phyloP scores from a whole-genome alignment of 805 yeast species.

The Kregervanrija fluxuum region DNA sequence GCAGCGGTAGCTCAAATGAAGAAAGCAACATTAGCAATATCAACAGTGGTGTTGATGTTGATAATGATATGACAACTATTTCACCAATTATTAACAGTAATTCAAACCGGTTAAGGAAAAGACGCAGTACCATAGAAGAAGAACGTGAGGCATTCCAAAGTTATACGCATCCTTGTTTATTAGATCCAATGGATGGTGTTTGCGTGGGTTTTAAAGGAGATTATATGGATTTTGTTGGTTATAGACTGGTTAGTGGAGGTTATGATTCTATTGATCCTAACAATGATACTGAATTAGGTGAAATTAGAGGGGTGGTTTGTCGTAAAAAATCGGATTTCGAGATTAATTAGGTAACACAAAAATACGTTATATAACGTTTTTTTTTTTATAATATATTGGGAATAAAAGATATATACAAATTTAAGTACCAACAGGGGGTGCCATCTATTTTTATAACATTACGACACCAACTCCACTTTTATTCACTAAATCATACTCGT shows the following conservation, averaged over 20 bases:
- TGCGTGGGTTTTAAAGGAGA: constrained; percentile 53
- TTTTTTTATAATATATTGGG: too few relatives aligned
- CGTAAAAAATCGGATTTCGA: not conserved
- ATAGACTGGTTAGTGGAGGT: not conserved
- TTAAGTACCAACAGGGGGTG: not conserved
- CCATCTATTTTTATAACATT: constrained; percentile 42
- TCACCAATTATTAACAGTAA: too few relatives aligned
- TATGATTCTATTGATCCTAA: constrained; percentile 1
- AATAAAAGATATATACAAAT: too few relatives aligned
- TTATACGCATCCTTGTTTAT: constrained; percentile 42
- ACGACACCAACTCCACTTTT: constrained; percentile 89
- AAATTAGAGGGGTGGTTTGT: not conserved
- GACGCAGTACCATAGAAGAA: constrained; percentile 50
- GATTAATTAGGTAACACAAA: not conserved
- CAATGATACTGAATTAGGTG: constrained; percentile 1
- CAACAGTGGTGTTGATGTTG: too few relatives aligned
- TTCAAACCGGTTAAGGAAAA: constrained; percentile 17
- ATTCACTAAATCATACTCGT: constrained; percentile 42
- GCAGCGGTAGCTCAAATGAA: too few relatives aligned
- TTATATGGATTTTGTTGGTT: constrained; percentile 31
- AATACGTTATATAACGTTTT: too few relatives aligned
- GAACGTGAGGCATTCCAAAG: constrained; percentile 44
- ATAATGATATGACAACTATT: too few relatives aligned
- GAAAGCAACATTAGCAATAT: too few relatives aligned
- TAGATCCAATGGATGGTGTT: constrained; percentile 45